Conservation (phyloP, 495 filamentous ascomycete genomes). For the Aspergillus incahuasiensis region DNA sequence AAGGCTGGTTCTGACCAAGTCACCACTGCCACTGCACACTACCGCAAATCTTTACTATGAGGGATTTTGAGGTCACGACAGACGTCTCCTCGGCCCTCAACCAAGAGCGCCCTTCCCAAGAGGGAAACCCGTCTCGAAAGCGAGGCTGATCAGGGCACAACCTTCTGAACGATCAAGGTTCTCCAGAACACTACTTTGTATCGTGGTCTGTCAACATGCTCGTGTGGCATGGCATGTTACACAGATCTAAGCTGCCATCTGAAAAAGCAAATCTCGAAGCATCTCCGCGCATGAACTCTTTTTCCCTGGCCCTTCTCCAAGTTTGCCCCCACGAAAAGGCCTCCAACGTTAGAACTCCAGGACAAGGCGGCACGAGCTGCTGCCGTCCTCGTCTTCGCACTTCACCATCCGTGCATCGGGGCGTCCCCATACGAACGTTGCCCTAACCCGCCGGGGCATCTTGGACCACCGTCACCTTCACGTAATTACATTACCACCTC, state of each 20-base stretch:
- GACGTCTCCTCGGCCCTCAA: background rate
- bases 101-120: background rate
- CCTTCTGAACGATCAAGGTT: background rate
- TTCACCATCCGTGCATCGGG: background rate
- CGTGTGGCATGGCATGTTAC: conserved; percentile 15
- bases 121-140: background rate
- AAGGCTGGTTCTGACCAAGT: conserved; percentile 7
- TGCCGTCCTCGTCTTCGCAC: background rate
- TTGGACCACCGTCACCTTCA: background rate
- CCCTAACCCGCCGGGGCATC: background rate
- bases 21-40: background rate
- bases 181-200: background rate
- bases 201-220: background rate
- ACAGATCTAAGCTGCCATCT: conserved; percentile 12
- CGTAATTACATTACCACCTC: conserved; percentile 13
- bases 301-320: background rate
- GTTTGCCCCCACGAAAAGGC: conserved; percentile 13
- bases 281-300: background rate
- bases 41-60: conserved; percentile 14
- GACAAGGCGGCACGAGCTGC: conserved; percentile 10
- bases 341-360: background rate
- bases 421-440: background rate
- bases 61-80: conserved; percentile 15
- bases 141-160: background rate
- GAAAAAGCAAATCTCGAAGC: background rate